These are phyloP conservation scores for Kokia cookei DNA, from an alignment of 441 rosid species.

Conservation along the genomic window DNA sequence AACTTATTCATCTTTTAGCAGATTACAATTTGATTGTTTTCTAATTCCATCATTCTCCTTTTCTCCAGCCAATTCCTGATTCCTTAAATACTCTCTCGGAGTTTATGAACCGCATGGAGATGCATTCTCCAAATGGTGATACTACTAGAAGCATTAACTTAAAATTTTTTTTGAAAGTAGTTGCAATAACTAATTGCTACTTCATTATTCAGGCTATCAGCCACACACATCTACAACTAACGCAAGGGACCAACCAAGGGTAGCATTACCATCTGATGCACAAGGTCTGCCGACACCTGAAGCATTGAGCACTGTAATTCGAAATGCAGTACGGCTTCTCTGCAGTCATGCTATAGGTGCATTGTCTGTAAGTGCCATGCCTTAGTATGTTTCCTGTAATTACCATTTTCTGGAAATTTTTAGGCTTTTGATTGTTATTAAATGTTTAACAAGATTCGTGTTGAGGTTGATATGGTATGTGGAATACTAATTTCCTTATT, in stretches of 20 bases:
- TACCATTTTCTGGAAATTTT: neutral
- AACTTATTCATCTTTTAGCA: neutral
- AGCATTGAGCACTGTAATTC: conserved; percentile 58
- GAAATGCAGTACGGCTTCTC: conserved; percentile 64
- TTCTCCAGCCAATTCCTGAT: conserved; percentile 80
- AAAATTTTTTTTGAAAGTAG: conserved; percentile 7
- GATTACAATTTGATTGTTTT: conserved; percentile 4
- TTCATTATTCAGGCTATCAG: conserved; percentile 48
- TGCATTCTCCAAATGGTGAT: conserved; percentile 65
- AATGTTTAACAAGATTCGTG: neutral
- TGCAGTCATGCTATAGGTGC: conserved; percentile 45
- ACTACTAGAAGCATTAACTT: conserved; percentile 4
- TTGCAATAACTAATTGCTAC: conserved; percentile 17
- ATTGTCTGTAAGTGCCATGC: conserved; percentile 51
- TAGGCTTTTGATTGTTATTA: neutral
- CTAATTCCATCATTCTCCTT: conserved; percentile 2
- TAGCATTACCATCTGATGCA: conserved; percentile 47
- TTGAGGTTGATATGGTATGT: neutral
- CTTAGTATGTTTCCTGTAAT: neutral
- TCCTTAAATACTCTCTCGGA: conserved; percentile 66
- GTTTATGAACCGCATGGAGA: conserved; percentile 73
- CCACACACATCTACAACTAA: conserved; percentile 34
- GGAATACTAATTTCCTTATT: neutral
- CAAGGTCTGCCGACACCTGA: conserved; percentile 62
- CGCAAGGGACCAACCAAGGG: conserved; percentile 30